Conservation (phyloP, 371 early-diverging fungal species). For the Syncephalastrum sp. region DNA sequence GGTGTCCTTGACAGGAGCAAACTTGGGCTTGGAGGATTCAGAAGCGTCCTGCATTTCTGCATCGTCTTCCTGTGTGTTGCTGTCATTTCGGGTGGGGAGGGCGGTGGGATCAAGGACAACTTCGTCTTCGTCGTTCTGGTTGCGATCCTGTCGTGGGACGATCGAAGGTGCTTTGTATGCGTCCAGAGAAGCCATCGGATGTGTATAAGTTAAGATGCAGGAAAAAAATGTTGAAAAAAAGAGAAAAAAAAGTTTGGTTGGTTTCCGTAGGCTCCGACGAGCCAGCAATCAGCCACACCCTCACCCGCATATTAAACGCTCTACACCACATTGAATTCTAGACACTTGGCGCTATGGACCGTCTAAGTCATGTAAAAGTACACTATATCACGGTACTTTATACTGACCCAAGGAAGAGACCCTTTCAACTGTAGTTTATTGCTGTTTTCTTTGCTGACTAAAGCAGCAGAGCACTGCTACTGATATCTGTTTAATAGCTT, state of each 20-base stretch:
- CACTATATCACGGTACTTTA: too few species aligned
- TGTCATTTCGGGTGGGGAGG: conserved; percentile 43
- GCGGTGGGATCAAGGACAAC: conserved; percentile 63
- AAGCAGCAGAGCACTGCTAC: too few species aligned
- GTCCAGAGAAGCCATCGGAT: conserved; percentile 48
- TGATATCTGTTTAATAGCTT: too few species aligned
- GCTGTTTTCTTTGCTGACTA: too few species aligned
- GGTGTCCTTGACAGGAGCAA: conserved; percentile 37
- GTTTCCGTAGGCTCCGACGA: too few species aligned
- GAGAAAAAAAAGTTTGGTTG: conserved; percentile 9
- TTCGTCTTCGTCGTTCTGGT: conserved; percentile 50
- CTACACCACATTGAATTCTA: too few species aligned
- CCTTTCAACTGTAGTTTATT: too few species aligned
- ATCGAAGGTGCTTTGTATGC: conserved; percentile 58
- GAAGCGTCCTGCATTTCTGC: conserved; percentile 50
- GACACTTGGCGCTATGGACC: too few species aligned
- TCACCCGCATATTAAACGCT: too few species aligned
- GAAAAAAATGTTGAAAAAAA: conserved; percentile 5
- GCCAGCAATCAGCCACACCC: too few species aligned
- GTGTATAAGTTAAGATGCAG: conserved; percentile 6
- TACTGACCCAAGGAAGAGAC: too few species aligned
- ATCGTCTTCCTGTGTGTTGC: conserved; percentile 35
- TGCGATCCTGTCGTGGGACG: conserved; percentile 46
- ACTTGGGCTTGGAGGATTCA: conserved; percentile 35
- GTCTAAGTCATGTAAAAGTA: too few species aligned